These are phyloP conservation scores for Viola odorata DNA, from an alignment of 345 rosid genomes.

Conservation along the genomic window DNA sequence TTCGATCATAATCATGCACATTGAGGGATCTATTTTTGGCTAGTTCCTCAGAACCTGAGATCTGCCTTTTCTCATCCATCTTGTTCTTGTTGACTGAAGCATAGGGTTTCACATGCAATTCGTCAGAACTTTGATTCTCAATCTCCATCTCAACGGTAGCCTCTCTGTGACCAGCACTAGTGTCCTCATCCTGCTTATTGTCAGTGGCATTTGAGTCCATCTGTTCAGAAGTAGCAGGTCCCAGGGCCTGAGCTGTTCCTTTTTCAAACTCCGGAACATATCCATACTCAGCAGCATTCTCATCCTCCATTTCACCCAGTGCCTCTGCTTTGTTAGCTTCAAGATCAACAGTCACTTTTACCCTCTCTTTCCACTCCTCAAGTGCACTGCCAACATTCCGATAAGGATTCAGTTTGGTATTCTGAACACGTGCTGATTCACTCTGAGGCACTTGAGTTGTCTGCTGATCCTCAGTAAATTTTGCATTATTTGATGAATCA, in stretches of 20 bases:
- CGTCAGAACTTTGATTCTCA: slow-evolving; percentile 45
- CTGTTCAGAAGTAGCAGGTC: slow-evolving; percentile 88
- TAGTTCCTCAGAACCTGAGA: slow-evolving; percentile 33
- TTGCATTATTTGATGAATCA: slow-evolving; percentile 45
- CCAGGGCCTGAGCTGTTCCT: slow-evolving; percentile 83
- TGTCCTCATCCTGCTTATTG: slow-evolving; percentile 45
- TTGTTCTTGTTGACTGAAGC: slow-evolving; percentile 31
- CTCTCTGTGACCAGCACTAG: slow-evolving; percentile 30
- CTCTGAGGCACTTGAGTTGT: slow-evolving; percentile 35
- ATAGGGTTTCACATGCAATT: slow-evolving; percentile 26
- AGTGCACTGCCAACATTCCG: slow-evolving; percentile 82
- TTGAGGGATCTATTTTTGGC: slow-evolving; percentile 30
- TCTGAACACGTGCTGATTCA: slow-evolving; percentile 42
- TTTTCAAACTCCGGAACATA: slow-evolving; percentile 60
- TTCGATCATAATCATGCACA: slow-evolving; percentile 28
- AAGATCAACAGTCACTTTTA: slow-evolving; percentile 58
- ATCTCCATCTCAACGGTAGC: slow-evolving; percentile 56
- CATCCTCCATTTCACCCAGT: slow-evolving; percentile 58
- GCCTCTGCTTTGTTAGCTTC: slow-evolving; percentile 41
- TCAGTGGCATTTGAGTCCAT: slow-evolving; percentile 42
- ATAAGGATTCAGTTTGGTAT: slow-evolving; percentile 63
- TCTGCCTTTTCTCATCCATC: slow-evolving; percentile 34
- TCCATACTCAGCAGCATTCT: slow-evolving; percentile 69
- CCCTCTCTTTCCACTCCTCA: slow-evolving; percentile 93
- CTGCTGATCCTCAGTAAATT: slow-evolving; percentile 38